Conservation (phyloP, 2,329 filamentous ascomycete species). For the Xylariaceae sp. region DNA sequence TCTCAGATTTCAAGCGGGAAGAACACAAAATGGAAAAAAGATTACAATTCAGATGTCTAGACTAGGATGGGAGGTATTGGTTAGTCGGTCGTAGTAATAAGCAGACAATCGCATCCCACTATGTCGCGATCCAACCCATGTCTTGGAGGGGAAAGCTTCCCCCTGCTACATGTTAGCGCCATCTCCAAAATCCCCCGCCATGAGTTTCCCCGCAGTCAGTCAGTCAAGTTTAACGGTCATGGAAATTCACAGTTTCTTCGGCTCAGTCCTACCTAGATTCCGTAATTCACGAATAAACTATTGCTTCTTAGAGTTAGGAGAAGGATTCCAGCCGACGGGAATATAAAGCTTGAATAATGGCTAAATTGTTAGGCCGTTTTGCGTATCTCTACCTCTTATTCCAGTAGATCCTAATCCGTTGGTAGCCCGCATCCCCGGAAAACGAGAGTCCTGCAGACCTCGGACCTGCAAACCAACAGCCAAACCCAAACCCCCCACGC, state of each 20-base stretch:
- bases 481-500: not conserved
- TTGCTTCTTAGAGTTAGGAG: not conserved
- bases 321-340: not conserved
- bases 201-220: too few species aligned
- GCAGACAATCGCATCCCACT: not conserved
- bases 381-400: too few species aligned
- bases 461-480: not conserved
- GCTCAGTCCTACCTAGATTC: too few species aligned
- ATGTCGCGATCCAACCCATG: not conserved
- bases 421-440: too few species aligned
- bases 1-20: too few species aligned
- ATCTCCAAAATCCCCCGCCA: not conserved
- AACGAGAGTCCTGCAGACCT: too few species aligned
- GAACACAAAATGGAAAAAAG: too few species aligned
- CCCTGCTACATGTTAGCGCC: not conserved
- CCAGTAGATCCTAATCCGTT: too few species aligned
- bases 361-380: not conserved
- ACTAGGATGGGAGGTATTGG: too few species aligned
- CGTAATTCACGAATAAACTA: not conserved
- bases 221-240: too few species aligned
- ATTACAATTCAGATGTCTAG: too few species aligned
- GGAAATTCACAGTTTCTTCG: too few species aligned
- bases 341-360: not conserved
- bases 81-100: not conserved
- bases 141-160: not conserved